Conservation (phyloP, 331 rosid species). For the Malus hybrid region DNA sequence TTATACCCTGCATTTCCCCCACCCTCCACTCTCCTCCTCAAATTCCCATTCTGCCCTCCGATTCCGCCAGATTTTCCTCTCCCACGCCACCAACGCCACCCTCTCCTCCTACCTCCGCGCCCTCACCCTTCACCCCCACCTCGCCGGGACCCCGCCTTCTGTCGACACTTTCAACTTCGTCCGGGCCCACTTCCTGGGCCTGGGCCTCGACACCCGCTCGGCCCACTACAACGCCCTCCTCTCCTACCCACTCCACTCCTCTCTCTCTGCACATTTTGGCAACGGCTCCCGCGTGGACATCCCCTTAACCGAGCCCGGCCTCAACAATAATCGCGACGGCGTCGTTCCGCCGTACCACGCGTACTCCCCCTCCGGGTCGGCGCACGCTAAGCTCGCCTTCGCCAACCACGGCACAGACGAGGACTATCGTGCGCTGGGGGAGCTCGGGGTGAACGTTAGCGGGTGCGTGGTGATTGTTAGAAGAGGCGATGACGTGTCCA, state of each 20-base stretch:
- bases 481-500: conserved; percentile 44
- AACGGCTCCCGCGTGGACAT: conserved; percentile 32
- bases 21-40: conserved; percentile 6
- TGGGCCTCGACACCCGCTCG: conserved; percentile 43
- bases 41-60: conserved; percentile 11
- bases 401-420: conserved; percentile 63
- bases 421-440: conserved; percentile 49
- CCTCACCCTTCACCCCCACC: conserved; percentile 78
- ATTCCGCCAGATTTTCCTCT: conserved; percentile 46
- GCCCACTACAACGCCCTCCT: conserved; percentile 47
- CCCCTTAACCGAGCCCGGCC: conserved; percentile 26
- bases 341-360: conserved; percentile 79
- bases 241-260: conserved; percentile 63
- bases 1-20: conserved; percentile 42
- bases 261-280: conserved; percentile 45
- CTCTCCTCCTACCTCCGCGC: conserved; percentile 62
- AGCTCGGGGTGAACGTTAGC: conserved; percentile 46
- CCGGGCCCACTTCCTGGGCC: conserved; percentile 37
- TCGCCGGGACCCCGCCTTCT: conserved; percentile 74
- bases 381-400: conserved; percentile 46
- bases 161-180: conserved; percentile 30
- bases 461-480: conserved; percentile 71
- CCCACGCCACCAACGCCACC: conserved; percentile 54
- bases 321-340: neutral
- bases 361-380: conserved; percentile 84